These are phyloP conservation scores for Lunasporangiospora selenospora DNA, from an alignment of 192 early-diverging fungal species.

Conservation along the genomic window DNA sequence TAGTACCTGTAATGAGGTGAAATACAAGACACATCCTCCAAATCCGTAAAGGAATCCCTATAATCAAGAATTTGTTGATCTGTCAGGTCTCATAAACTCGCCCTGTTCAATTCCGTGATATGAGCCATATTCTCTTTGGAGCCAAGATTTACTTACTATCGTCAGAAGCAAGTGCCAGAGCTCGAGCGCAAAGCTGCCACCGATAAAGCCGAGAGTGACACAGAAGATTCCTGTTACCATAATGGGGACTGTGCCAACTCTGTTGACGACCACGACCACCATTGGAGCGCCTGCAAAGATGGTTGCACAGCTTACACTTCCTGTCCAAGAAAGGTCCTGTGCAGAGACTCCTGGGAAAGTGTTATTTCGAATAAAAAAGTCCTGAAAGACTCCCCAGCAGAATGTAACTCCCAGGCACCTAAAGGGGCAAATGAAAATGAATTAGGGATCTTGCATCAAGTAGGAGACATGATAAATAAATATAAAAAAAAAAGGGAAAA, in stretches of 20 bases:
- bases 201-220: conserved; percentile 6
- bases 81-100: no score
- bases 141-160: no score
- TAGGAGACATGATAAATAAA: no score
- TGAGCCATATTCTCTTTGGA: no score
- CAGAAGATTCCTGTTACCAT: not conserved
- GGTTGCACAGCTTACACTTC: conserved; percentile 12
- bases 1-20: conserved; percentile 4
- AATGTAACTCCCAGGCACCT: conserved; percentile 16
- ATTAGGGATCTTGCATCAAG: no score
- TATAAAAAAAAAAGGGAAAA: no score
- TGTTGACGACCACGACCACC: not conserved
- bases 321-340: conserved; percentile 8
- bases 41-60: conserved; percentile 11
- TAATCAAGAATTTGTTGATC: no score
- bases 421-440: no score
- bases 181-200: conserved; percentile 4
- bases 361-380: conserved; percentile 8
- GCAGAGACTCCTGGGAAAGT: not conserved
- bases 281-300: conserved; percentile 14
- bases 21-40: conserved; percentile 9
- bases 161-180: conserved; percentile 17
- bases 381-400: conserved; percentile 19
- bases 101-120: no score
- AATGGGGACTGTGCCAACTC: not conserved